These are phyloP conservation scores for Heteromeles arbutifolia DNA, from an alignment of 306 rosid species.

Conservation along the genomic window DNA sequence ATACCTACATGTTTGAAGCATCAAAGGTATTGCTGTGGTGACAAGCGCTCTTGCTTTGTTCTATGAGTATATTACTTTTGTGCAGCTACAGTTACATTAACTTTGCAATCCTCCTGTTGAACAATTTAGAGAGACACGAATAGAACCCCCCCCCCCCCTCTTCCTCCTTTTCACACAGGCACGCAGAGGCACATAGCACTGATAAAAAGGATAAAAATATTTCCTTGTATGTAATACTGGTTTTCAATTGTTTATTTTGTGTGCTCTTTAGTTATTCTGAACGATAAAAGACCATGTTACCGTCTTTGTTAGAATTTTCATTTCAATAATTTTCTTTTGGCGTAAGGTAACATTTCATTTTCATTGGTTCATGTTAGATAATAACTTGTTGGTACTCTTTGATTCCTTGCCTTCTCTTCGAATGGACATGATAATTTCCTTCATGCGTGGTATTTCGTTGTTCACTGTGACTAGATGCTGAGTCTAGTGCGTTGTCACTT, in stretches of 20 bases:
- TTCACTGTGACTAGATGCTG: neutral
- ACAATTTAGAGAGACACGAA: no score
- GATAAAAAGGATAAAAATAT: neutral
- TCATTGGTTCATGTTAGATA: neutral
- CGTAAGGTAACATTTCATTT: neutral
- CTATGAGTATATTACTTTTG: neutral
- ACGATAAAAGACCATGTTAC: neutral
- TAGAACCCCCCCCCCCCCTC: no score
- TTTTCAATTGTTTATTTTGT: no score
- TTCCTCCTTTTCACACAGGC: no score
- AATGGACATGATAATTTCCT: neutral
- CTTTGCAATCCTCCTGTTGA: neutral
- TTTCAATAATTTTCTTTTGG: neutral
- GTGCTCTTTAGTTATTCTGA: neutral
- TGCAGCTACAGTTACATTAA: neutral
- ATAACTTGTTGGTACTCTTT: no score
- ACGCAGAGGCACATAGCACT: neutral
- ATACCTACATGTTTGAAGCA: constrained; percentile 84
- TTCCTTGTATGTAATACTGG: no score
- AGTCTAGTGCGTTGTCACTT: neutral
- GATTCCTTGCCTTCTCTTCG: no score
- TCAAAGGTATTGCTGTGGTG: constrained; percentile 55
- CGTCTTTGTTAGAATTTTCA: neutral
- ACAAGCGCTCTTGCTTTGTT: neutral
- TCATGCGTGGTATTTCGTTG: neutral